phyloP scores from a whole-genome alignment of 2,329 filamentous ascomycete genomes.

The Nemania sp. region DNA sequence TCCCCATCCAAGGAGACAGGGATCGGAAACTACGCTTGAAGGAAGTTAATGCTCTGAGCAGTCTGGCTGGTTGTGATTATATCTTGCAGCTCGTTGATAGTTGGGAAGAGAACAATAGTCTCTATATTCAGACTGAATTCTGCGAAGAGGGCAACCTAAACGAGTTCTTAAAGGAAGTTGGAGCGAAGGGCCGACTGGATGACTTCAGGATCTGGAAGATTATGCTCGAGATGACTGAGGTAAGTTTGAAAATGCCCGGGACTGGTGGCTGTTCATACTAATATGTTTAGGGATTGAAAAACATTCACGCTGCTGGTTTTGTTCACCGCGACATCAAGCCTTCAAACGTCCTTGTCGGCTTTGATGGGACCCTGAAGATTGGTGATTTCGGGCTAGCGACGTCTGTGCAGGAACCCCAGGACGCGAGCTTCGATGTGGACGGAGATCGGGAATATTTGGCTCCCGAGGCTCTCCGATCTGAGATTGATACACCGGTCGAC shows the following conservation, averaged over 20 bases:
- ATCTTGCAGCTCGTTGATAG: slow-evolving; percentile 84
- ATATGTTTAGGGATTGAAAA: slow-evolving; percentile 77
- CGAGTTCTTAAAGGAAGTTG: slow-evolving; percentile 84
- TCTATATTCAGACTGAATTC: slow-evolving; percentile 98
- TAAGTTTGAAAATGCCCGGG: slow-evolving; percentile 63
- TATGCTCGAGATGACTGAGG: slow-evolving; percentile 83
- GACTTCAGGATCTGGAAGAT: slow-evolving; percentile 99
- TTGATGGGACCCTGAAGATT: slow-evolving; percentile 85
- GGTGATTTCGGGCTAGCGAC: slow-evolving; percentile 88
- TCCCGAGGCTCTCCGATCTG: slow-evolving; percentile 87
- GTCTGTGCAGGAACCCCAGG: slow-evolving; percentile 24
- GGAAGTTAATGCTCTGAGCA: slow-evolving; percentile 83
- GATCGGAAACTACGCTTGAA: slow-evolving; percentile 87
- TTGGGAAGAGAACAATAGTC: slow-evolving; percentile 86
- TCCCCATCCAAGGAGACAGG: slow-evolving; percentile 79
- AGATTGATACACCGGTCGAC: slow-evolving; percentile 90
- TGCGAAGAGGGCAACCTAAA: slow-evolving; percentile 95
- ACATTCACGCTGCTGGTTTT: slow-evolving; percentile 89
- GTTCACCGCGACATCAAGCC: slow-evolving; percentile 89
- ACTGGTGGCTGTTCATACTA: too few relatives aligned
- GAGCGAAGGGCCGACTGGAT: slow-evolving; percentile 86
- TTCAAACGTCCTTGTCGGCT: slow-evolving; percentile 84
- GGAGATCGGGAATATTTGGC: slow-evolving; percentile 97
- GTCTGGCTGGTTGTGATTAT: slow-evolving; percentile 84
- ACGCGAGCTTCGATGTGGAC: slow-evolving; percentile 82